Conservation (phyloP, 306 rosid species). For the Castanea sativa region DNA sequence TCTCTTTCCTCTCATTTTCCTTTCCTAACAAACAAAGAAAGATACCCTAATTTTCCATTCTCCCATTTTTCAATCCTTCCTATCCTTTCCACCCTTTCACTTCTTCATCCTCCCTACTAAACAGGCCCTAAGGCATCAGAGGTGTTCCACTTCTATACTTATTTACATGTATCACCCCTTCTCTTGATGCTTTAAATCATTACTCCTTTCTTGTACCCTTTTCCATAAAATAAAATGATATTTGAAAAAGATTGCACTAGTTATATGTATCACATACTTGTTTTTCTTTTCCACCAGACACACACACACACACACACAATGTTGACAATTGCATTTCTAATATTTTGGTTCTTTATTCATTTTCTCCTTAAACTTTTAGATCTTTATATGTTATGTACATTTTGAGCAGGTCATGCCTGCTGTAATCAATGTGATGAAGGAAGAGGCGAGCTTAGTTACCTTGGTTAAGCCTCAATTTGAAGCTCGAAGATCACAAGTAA, state of each 20-base stretch:
- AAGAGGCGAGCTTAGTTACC: conserved; percentile 71
- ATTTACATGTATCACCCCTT: background rate
- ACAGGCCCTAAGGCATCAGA: background rate
- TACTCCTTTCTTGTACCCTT: too few relatives aligned
- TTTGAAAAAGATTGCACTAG: background rate
- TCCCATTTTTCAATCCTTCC: background rate
- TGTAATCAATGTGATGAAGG: conserved; percentile 76
- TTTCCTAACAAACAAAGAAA: too few relatives aligned
- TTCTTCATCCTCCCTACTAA: background rate
- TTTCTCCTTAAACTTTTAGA: background rate
- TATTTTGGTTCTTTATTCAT: background rate
- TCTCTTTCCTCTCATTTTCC: too few relatives aligned
- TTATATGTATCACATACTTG: background rate
- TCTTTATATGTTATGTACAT: conserved; percentile 6
- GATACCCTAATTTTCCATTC: background rate
- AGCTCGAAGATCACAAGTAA: conserved; percentile 84
- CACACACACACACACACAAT: background rate
- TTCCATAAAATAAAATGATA: background rate
- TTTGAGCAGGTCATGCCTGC: conserved; percentile 90
- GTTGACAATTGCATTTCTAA: background rate
- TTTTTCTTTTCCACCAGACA: background rate
- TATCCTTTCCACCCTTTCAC: background rate
- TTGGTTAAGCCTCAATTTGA: conserved; percentile 96
- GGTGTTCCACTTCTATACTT: background rate
- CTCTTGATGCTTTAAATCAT: background rate